A percentile compares a stretch with the other conserved stretches of the same genome.
phyloP scores from a whole-genome alignment of 2,329 filamentous ascomycete genomes.

The Ophiosphaerella narmari region DNA sequence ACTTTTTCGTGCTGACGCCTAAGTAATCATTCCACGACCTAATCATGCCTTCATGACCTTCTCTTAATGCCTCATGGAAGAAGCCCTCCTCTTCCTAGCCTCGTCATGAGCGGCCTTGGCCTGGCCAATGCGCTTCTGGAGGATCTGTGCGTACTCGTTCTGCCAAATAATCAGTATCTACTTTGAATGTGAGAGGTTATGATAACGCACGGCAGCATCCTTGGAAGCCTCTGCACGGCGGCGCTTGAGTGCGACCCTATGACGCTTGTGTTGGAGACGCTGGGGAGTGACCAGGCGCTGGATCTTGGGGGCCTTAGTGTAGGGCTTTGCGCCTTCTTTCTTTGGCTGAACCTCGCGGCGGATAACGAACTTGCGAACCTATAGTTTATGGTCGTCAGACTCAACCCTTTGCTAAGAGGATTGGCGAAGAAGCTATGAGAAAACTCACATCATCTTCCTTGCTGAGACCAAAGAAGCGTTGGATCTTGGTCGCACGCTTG shows the following conservation, averaged over 20 bases:
- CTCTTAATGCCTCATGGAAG: constrained; percentile 62
- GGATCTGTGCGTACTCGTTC: constrained; percentile 96
- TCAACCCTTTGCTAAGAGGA: constrained; percentile 51
- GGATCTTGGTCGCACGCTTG: constrained; percentile 99
- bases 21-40: constrained; percentile 42
- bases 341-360: constrained; percentile 97
- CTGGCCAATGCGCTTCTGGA: constrained; percentile 96
- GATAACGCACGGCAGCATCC: constrained; percentile 86
- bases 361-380: constrained; percentile 99
- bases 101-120: constrained; percentile 93
- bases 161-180: constrained; percentile 49
- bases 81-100: constrained; percentile 94
- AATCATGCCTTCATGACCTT: constrained; percentile 38
- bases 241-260: constrained; percentile 97
- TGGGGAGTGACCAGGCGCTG: constrained; percentile 99
- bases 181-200: not conserved
- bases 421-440: constrained; percentile 70
- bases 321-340: constrained; percentile 95
- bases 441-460: constrained; percentile 99
- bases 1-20: constrained; percentile 45
- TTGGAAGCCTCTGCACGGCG: constrained; percentile 96
- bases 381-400: constrained; percentile 52
- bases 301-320: constrained; percentile 99
- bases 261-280: constrained; percentile 99
- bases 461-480: constrained; percentile 99